Conservation (phyloP, 192 early-diverging fungal genomes). For the Coemansia sp. region DNA sequence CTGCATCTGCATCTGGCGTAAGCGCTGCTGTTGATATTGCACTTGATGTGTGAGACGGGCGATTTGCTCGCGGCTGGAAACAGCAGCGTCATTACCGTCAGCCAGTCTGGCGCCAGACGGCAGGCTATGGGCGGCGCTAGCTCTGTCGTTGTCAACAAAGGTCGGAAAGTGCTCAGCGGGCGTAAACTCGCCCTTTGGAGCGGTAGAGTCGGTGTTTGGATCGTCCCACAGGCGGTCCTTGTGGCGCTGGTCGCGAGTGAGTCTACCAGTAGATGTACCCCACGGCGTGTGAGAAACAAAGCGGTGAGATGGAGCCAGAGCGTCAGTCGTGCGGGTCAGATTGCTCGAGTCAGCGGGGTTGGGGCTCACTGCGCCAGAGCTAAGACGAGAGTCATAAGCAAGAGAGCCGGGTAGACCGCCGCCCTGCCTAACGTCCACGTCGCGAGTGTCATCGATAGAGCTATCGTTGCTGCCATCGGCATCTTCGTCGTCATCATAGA, state of each 20-base stretch:
- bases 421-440: background rate
- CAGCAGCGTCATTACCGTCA: background rate
- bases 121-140: background rate
- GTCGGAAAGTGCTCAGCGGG: background rate
- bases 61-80: background rate
- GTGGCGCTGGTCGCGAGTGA: conserved; percentile 46
- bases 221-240: conserved; percentile 43
- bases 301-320: conserved; percentile 37
- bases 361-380: conserved; percentile 34
- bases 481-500: conserved; percentile 14
- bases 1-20: conserved; percentile 16
- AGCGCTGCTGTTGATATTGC: conserved; percentile 16
- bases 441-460: background rate
- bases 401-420: background rate
- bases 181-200: background rate
- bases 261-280: conserved; percentile 41
- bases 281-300: conserved; percentile 53
- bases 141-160: background rate
- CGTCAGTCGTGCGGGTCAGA: conserved; percentile 12
- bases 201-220: conserved; percentile 7
- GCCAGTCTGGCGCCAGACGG: background rate
- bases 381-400: conserved; percentile 21
- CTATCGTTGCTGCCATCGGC: conserved; percentile 10
- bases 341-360: conserved; percentile 8
- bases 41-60: conserved; percentile 3